Evolutionary conservation across 768 basidiomycete genomes (phyloP).

Genomic region (Termitomyces sp.): DNA sequence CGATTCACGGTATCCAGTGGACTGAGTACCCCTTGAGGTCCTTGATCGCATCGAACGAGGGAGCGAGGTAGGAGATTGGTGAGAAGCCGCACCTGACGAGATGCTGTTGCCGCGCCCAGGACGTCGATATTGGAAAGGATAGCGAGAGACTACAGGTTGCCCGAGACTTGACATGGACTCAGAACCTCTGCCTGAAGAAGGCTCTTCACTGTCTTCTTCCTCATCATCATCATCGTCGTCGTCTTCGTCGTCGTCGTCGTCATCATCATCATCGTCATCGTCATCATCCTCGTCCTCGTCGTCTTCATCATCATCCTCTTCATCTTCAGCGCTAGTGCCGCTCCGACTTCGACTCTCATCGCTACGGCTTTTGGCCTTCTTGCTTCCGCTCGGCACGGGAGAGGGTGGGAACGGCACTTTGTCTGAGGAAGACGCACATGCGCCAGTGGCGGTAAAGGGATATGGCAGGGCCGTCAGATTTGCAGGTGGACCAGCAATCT

Average conservation of each 20-base stretch:
- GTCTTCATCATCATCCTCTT: conserved; percentile 23
- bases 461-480: conserved; percentile 58
- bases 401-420: conserved; percentile 74
- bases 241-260: conserved; percentile 21
- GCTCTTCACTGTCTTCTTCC: conserved; percentile 40
- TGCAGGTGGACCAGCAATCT: conserved; percentile 23
- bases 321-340: conserved; percentile 9
- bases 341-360: conserved; percentile 14
- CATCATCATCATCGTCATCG: conserved; percentile 28
- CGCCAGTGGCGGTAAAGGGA: conserved; percentile 61
- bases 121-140: conserved; percentile 64
- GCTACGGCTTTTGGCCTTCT: conserved; percentile 10
- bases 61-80: conserved; percentile 27
- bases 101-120: conserved; percentile 38
- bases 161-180: conserved; percentile 86
- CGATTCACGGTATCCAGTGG: conserved; percentile 59
- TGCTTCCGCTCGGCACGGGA: conserved; percentile 30
- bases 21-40: conserved; percentile 43
- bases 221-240: conserved; percentile 31
- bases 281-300: conserved; percentile 23
- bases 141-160: conserved; percentile 64
- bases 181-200: conserved; percentile 61
- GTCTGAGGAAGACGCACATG: conserved; percentile 58
- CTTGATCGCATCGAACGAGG: conserved; percentile 29
- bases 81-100: conserved; percentile 37